Base-by-base conservation (phyloP, 2,329 filamentous ascomycete genomes). In the Claviceps paspali region DNA sequence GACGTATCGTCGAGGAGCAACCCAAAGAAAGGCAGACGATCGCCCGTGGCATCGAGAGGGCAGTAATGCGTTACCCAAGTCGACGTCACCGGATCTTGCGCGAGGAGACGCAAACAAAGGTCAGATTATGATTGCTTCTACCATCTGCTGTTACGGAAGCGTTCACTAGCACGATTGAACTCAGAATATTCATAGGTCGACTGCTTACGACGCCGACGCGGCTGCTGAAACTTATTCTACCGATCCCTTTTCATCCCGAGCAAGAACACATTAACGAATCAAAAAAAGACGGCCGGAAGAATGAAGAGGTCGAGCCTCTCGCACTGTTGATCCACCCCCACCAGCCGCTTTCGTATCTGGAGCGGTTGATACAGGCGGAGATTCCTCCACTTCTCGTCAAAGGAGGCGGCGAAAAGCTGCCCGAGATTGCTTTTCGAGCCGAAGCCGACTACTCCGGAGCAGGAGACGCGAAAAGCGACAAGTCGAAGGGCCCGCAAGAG, bases 261-360 rank as follows among this genome's bases (percentile, higher is more conserved):
- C 58, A 60, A 43, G 53, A 57, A 22, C 46, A 53, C 9, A 55
- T 66, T 39, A 61, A 65, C 21, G 9, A 50, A 63, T 2, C 49
- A 53, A 9, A 46, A 47, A 1, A 53, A 55, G 14, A 36, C 50
- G 5, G n/a, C n/a, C 52, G 57, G 14, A 49, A 50, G 14, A 46
- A 56, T 2, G 57, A 51, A 14, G 44, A 39, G 0, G 75, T 88
- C n/a, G 82, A 92, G 47, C 85, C 86, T 0, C 65, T 94, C 10
- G 86, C 86, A 1, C 69, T 94, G 0, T 73, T 94, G 2, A 70
- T 94, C 0, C 87, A 94, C 48, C 86, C 87, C 0, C 83, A 92
- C 43, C 87, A 95, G 52, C 87, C 87, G 0, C 68, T 95, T 3
- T 93, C 84, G 7, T 93, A 94, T 54, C 75, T 94, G 29, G 84